Base-by-base conservation (phyloP, 2,329 filamentous ascomycete genomes). In the Colletotrichum kahawae region DNA sequence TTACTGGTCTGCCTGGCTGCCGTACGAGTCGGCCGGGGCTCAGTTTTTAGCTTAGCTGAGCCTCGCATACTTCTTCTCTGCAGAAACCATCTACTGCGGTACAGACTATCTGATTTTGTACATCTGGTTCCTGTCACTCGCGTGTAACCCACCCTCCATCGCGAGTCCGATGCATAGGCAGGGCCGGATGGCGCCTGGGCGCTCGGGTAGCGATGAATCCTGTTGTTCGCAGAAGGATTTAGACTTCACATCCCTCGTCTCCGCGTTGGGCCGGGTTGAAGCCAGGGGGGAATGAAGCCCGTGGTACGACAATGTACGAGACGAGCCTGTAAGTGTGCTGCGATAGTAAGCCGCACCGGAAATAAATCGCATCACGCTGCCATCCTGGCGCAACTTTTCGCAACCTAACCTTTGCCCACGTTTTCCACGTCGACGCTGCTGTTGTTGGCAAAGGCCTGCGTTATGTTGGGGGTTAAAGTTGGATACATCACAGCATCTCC, bases 111-210 rank as follows among this genome's bases (percentile, higher is more conserved):
- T 29, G 31, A 51, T 57, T 33, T 57, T 62, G 56, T 62, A 62
- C 67, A 38, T 56, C 34, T 48, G 12, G 66, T 74, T 34, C 48
- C 70, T 38, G 70, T 62, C 54, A 71, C 63, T 66, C 54, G 36
- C 10, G 71, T 75, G 72, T 75, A 72, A 75, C 62, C n/a, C 43
- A 48, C 43, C 43, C n/a, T 48, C 36, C 57, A 67, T 63, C 62
- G 43, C 68, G 18, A 24, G 36, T 57, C 62, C 59, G 65, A 63
- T 48, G 43, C 31, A 56, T 4, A 60, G 9, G 63, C 36, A 43
- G 63, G 63, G 63, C 63, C n/a, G 36, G 27, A 38, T 38, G 68
- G 60, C 38, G 34, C n/a, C 43, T 48, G 43, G 43, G 68, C 24
- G 33, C 33, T 70, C 38, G 31, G 65, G 27, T 21, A 56, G 27